Percentiles rank a stretch among this genome's conserved stretches.
Conservation (phyloP, 371 early-diverging fungal species). For the Rhizomucor miehei region DNA sequence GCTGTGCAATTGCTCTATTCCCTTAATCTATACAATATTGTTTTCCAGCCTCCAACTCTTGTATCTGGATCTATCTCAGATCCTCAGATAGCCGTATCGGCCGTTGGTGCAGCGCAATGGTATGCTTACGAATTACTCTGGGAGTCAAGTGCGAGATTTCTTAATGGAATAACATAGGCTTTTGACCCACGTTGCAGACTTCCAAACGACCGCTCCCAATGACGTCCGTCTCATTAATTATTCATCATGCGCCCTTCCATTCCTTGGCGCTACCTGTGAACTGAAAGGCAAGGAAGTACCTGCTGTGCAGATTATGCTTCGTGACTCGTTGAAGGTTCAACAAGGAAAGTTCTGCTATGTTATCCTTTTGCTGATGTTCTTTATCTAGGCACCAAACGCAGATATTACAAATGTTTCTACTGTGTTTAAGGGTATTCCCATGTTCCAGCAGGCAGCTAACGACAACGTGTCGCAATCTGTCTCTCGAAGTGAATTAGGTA, state of each 20-base stretch:
- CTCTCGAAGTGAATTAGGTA: slow-evolving; percentile 39
- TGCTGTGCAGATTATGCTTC: not conserved
- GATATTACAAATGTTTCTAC: slow-evolving; percentile 43
- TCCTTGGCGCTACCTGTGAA: not conserved
- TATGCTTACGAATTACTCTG: slow-evolving; percentile 4
- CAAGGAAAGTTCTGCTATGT: not conserved
- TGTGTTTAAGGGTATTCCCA: slow-evolving; percentile 36
- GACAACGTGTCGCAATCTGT: slow-evolving; percentile 16
- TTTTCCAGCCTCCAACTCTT: slow-evolving; percentile 53
- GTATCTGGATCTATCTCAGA: slow-evolving; percentile 29
- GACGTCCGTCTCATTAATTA: not conserved
- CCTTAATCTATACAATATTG: slow-evolving; percentile 52
- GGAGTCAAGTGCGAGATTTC: not conserved
- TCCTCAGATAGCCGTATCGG: slow-evolving; percentile 29
- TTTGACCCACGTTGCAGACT: slow-evolving; percentile 13
- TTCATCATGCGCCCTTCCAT: not conserved
- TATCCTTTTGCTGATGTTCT: not conserved
- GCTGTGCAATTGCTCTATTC: slow-evolving; percentile 51
- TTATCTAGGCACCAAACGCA: slow-evolving; percentile 26
- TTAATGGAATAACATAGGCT: not conserved
- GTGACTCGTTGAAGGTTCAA: not conserved
- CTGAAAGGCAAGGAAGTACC: not conserved
- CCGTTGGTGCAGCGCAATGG: slow-evolving; percentile 53
- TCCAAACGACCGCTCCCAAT: slow-evolving; percentile 27
- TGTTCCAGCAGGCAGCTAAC: slow-evolving; percentile 15